Evolutionary conservation across 805 yeast genomes (phyloP), one percentile per base, ranked within the genome.

Genomic region (Candida oleophila): DNA sequence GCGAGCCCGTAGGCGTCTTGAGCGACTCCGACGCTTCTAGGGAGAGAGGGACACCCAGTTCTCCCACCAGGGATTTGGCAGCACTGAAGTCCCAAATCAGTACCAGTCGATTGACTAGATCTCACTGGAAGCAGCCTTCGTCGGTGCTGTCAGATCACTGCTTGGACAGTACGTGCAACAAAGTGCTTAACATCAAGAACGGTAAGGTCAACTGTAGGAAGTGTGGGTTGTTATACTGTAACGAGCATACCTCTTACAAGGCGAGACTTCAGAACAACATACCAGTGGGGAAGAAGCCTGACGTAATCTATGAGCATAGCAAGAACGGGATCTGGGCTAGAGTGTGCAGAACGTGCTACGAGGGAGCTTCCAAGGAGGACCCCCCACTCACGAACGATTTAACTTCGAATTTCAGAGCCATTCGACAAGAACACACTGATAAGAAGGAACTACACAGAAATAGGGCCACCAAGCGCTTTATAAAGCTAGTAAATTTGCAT

Each of bases 211-310:
- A 89, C 60, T 88, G 96, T 63, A 67, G 92, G 20, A 78, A 77
- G 53, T 90, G 96, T 66, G 96, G 96, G 0, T 57, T 70, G 21
- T 61, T 89, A 15, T 88, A 65, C 58, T 89, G 97, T 61, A 76
- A 76, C 49, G 63, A 60, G 22, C 96, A 90, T 64, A 71, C 89
- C 2, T 60, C 67, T 43, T 82, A 72, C 54, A 69, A 74, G 44
- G 73, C 81, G 39, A 78, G 74, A 55, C 65, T 89, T 15, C 64
- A 77, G 49, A 55, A 62, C n/a, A 81, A 85, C 0, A 53, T 68
- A 11, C 25, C 41, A 9, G 11, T n/a, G 11, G 18, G 22, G 5
- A 18, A 22, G 8, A 77, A 78, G 49, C 79, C 76, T 47, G 68
- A 78, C 0, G 45, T 49, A 0, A 68, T 73, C 1, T 69, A 66